These are phyloP conservation scores for Chernovozyma aurita DNA, from an alignment of 1,139 yeast species.

Conservation along the genomic window DNA sequence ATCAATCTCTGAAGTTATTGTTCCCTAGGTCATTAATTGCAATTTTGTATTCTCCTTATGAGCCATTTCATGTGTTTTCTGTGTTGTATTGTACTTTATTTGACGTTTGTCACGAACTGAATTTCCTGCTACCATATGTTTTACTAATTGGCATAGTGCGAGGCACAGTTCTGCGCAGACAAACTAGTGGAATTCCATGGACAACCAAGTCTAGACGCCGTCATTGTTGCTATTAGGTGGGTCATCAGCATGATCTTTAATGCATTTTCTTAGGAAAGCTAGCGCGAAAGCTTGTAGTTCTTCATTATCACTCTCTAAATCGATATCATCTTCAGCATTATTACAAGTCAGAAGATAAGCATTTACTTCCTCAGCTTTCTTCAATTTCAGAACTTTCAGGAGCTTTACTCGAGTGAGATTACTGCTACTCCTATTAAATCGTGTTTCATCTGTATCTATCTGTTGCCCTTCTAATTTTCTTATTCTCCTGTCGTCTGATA, in stretches of 20 bases:
- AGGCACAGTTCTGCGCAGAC: too few species aligned
- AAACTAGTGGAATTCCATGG: too few species aligned
- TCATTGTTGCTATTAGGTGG: too few species aligned
- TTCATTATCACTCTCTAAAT: slow-evolving; percentile 14
- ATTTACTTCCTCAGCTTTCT: slow-evolving; percentile 1
- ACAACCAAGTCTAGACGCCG: too few species aligned
- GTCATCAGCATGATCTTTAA: slow-evolving; percentile 16
- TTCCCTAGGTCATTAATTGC: too few species aligned
- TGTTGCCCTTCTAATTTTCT: slow-evolving; percentile 7
- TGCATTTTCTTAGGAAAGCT: slow-evolving; percentile 27
- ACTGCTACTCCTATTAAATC: neutral
- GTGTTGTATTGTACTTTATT: too few species aligned
- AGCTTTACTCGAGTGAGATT: neutral
- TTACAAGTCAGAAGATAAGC: slow-evolving; percentile 2
- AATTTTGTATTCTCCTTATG: too few species aligned
- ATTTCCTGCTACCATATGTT: too few species aligned
- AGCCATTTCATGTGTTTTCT: too few species aligned
- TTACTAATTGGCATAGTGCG: too few species aligned
- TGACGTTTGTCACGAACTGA: too few species aligned
- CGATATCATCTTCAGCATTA: slow-evolving; percentile 11
- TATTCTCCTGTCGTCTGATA: neutral
- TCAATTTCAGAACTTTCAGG: slow-evolving; percentile 1
- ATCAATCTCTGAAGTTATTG: too few species aligned
- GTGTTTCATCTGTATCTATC: neutral
- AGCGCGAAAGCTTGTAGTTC: slow-evolving; percentile 28